Evolutionary conservation across 2,329 filamentous ascomycete genomes (phyloP), one percentile per base, ranked within the genome.

Genomic region (Rhynchosporium graminicola): DNA sequence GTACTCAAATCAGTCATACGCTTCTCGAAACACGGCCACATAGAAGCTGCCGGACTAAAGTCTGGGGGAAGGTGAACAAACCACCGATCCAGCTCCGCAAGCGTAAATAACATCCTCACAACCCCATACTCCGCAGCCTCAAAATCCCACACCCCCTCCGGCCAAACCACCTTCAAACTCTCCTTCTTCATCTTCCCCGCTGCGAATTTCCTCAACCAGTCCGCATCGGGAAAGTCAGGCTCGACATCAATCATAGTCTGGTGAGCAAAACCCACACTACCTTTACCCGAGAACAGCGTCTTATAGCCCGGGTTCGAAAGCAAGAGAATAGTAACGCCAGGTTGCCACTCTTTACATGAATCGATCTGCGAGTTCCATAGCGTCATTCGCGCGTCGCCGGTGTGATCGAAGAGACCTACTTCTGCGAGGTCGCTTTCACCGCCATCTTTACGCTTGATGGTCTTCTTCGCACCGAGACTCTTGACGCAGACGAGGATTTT

Each of bases 401-500:
- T 86, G 67, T 87, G 79, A 70, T 88, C 85, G 67, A 85, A 84
- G 9, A 87, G 73, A 4, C 76, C 74, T 3, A 87, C 72, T 51
- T 82, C 81, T 31, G 81, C 69, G 12, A 83, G 75, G 36, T 82
- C 77, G 0, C 77, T 74, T n/a, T 74, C 71, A 3, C 69, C 76
- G 46, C 78, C 65, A 48, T 61, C 55, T 48, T 81, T 83, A 62
- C 78, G 80, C 3, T 77, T 77, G 36, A 85, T 77, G 74, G 68
- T 79, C 72, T 81, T 83, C 57, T 77, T 78, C 5, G 77, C 77
- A 0, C 83, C 82, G 59, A 87, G 77, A 61, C 80, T 83, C 71
- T 83, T 83, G 3, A 87, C 81, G 57, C 84, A 83, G 0, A 86
- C 80, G 2, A 87, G 75, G 2, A 87, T 74, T 57, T 80, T 83